phyloP scores from a whole-genome alignment of 2,329 filamentous ascomycete genomes.

The Colletotrichum costaricense region DNA sequence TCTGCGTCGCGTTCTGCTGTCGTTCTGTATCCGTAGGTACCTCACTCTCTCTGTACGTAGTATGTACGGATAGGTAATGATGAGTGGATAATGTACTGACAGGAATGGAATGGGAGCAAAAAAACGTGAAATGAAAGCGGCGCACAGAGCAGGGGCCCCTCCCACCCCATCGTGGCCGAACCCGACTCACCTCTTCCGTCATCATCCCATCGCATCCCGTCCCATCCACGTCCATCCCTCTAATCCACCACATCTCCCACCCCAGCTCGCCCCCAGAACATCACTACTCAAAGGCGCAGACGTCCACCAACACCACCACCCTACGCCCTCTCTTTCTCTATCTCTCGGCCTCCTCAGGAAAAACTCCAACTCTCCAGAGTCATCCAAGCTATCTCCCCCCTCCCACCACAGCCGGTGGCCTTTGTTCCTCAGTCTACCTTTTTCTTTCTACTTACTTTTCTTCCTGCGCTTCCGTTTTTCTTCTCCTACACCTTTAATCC shows the following conservation, averaged over 20 bases:
- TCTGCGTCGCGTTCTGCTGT: neutral
- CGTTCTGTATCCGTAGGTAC: too few relatives aligned
- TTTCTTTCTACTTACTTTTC: slow-evolving; percentile 2
- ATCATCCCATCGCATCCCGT: slow-evolving; percentile 34
- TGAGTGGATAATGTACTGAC: too few relatives aligned
- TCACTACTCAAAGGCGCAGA: slow-evolving; percentile 9
- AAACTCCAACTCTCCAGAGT: neutral
- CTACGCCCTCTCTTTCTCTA: neutral
- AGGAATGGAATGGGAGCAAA: neutral
- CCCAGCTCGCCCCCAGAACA: slow-evolving; percentile 8
- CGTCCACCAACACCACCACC: neutral
- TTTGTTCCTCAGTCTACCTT: neutral
- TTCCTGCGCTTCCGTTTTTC: neutral
- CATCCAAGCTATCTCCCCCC: neutral
- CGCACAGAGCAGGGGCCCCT: neutral
- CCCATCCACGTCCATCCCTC: slow-evolving; percentile 13
- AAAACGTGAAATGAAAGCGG: slow-evolving; percentile 16
- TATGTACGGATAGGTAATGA: neutral
- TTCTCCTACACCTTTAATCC: neutral
- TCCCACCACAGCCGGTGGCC: neutral
- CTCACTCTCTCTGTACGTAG: too few relatives aligned
- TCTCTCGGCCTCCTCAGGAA: neutral
- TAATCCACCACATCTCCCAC: slow-evolving; percentile 20
- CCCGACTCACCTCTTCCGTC: slow-evolving; percentile 32
- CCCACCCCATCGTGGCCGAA: slow-evolving; percentile 30